Base-by-base conservation (phyloP, 1,139 yeast species). In the Ashbya aceris region DNA sequence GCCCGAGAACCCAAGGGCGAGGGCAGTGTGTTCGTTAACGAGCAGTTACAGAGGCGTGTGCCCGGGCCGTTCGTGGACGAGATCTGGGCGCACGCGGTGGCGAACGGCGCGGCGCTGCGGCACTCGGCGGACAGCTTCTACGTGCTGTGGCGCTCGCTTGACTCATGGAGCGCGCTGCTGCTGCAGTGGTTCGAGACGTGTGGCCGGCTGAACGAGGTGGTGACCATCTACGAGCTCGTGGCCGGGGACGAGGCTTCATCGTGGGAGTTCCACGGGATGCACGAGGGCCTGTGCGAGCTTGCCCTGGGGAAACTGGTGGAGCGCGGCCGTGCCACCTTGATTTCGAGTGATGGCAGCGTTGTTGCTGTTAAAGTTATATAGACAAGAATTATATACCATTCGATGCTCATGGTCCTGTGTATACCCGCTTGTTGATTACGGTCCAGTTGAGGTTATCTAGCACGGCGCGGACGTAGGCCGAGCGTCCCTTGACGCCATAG, bases 361-460 rank as follows among this genome's bases (percentile, higher is more conserved):
- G 83, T 79, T 3, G 94, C 89, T 30, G 85, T 83, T 2, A 83
- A 83, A 62, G 73, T 80, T 17, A 56, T 60, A 12, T 61, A 36
- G 39, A 10, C 12, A n/a, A 32, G 17, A 14, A 14, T 17, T 32
- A 32, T 32, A 14, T 32, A 32, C 35, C n/a, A 29, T 6, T 3
- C 31, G 5, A 29, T 29, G 37, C n/a, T 14, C 14, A 20, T 27
- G 11, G 20, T 23, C 17, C 29, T 10, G 37, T 20, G 29, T 34
- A 73, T 23, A 73, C 59, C 58, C 95, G 76, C 53, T 68, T 69
- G 61, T 79, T 83, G 40, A 89, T 76, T 41, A 83, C 89, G 46
- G 79, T 76, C 98, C 98, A 91, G 65, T 91, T 78, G 52, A 89
- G 74, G 52, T 85, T 73, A 40, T 79, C 73, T 81, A 95, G 82